Conservation (phyloP, 441 rosid genomes). For the Kokia cookei region DNA sequence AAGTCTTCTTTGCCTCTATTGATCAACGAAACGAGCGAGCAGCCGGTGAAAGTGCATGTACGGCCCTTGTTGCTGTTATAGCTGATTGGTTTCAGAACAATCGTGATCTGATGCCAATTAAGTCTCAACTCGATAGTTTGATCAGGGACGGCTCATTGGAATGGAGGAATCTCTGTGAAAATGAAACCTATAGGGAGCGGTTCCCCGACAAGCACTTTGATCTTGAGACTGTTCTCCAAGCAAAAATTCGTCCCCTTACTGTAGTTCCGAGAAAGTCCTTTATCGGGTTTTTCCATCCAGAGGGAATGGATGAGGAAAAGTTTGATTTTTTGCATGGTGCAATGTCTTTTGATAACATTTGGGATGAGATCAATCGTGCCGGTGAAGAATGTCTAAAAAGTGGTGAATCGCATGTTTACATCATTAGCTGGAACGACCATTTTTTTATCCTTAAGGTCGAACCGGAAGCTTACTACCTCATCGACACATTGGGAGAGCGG, state of each 20-base stretch:
- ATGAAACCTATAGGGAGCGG: constrained; percentile 39
- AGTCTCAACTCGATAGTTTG: constrained; percentile 69
- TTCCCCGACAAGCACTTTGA: constrained; percentile 90
- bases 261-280: constrained; percentile 58
- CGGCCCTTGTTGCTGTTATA: constrained; percentile 75
- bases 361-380: constrained; percentile 63
- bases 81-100: constrained; percentile 77
- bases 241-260: constrained; percentile 52
- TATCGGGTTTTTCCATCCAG: constrained; percentile 77
- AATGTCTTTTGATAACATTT: constrained; percentile 77
- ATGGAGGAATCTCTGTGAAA: constrained; percentile 78
- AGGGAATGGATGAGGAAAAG: constrained; percentile 43
- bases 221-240: constrained; percentile 76
- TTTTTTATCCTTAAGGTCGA: constrained; percentile 77
- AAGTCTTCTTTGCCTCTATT: constrained; percentile 73
- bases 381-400: constrained; percentile 18
- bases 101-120: constrained; percentile 50
- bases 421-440: constrained; percentile 24
- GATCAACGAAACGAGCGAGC: constrained; percentile 83
- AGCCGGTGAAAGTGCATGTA: constrained; percentile 87
- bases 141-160: constrained; percentile 78
- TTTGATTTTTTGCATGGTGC: constrained; percentile 69
- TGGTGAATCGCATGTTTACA: constrained; percentile 40
- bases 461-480: constrained; percentile 68
- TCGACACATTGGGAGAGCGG: constrained; percentile 85